These are phyloP conservation scores for Penicillium olsonii DNA, from an alignment of 2,329 filamentous ascomycete genomes.

Conservation along the genomic window DNA sequence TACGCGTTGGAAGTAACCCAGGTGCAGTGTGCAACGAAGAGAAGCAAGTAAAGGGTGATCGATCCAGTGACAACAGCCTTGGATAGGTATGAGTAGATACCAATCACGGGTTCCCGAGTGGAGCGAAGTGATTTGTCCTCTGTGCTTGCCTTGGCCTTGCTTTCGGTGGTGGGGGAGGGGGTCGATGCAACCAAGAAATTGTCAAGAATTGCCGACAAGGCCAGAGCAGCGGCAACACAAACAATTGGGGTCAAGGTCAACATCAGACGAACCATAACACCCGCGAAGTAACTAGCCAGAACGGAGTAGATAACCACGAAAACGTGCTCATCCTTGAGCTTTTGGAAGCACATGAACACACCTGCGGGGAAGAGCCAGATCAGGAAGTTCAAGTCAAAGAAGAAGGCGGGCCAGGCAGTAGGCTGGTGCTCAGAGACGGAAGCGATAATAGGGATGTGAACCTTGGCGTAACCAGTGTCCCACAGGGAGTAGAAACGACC, in stretches of 20 bases:
- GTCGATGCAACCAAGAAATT: slow-evolving; percentile 75
- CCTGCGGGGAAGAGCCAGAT: slow-evolving; percentile 99
- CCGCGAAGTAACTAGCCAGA: slow-evolving; percentile 95
- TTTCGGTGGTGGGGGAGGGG: slow-evolving; percentile 47
- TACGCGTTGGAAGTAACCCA: slow-evolving; percentile 99
- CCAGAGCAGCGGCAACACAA: slow-evolving; percentile 88
- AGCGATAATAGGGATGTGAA: slow-evolving; percentile 98
- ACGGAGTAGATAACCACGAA: slow-evolving; percentile 98
- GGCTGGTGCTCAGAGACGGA: slow-evolving; percentile 99
- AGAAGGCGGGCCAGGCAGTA: slow-evolving; percentile 98
- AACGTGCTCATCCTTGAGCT: slow-evolving; percentile 91
- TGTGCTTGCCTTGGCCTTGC: slow-evolving; percentile 44
- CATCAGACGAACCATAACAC: slow-evolving; percentile 99
- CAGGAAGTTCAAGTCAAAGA: slow-evolving; percentile 96
- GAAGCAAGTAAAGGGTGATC: slow-evolving; percentile 76
- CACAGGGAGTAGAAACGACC: slow-evolving; percentile 99
- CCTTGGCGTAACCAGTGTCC: slow-evolving; percentile 98
- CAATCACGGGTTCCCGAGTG: slow-evolving; percentile 71
- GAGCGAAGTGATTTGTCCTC: slow-evolving; percentile 60
- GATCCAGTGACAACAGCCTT: slow-evolving; percentile 75
- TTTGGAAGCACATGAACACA: slow-evolving; percentile 97
- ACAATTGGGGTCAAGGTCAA: slow-evolving; percentile 94
- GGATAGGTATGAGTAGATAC: slow-evolving; percentile 78
- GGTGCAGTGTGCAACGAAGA: slow-evolving; percentile 97
- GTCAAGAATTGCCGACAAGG: slow-evolving; percentile 83